These are phyloP conservation scores for Berberis vulgaris DNA, from an alignment of 164 flowering plant species.

Conservation along the genomic window DNA sequence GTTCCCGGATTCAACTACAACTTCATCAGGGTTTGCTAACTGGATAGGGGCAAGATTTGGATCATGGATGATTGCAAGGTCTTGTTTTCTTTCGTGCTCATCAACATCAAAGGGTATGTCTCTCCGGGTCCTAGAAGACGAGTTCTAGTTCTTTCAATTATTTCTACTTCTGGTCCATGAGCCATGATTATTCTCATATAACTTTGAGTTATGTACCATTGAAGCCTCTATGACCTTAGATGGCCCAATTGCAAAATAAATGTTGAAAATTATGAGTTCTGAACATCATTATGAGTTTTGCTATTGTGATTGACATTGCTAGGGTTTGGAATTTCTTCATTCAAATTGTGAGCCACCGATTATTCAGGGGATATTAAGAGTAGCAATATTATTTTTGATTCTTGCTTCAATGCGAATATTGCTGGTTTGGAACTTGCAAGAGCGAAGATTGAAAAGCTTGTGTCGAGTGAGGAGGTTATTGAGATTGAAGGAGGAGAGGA, in stretches of 20 bases:
- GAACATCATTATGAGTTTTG: conserved; percentile 33
- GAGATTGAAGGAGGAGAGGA: conserved; percentile 16
- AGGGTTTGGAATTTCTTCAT: conserved; percentile 55
- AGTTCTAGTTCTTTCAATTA: no score
- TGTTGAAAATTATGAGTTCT: conserved; percentile 56
- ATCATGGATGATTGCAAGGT: no score
- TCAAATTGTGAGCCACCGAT: conserved; percentile 54
- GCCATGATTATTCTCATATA: no score
- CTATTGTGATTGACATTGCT: conserved; percentile 41
- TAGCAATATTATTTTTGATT: conserved; percentile 66
- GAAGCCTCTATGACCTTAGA: conserved; percentile 57
- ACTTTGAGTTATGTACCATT: conserved; percentile 32
- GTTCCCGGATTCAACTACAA: no score
- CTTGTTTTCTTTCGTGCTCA: no score
- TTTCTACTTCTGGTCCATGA: no score
- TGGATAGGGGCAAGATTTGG: no score
- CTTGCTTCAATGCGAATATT: conserved; percentile 58
- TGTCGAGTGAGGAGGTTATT: neutral
- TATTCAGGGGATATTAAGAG: conserved; percentile 95
- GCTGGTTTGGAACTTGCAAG: conserved; percentile 84
- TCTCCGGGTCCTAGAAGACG: no score
- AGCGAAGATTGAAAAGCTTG: conserved; percentile 31
- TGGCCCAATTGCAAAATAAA: conserved; percentile 50
- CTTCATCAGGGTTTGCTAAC: no score
- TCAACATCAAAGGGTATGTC: no score